phyloP scores from a whole-genome alignment of 192 early-diverging fungal species.

The Coemansia biformis region DNA sequence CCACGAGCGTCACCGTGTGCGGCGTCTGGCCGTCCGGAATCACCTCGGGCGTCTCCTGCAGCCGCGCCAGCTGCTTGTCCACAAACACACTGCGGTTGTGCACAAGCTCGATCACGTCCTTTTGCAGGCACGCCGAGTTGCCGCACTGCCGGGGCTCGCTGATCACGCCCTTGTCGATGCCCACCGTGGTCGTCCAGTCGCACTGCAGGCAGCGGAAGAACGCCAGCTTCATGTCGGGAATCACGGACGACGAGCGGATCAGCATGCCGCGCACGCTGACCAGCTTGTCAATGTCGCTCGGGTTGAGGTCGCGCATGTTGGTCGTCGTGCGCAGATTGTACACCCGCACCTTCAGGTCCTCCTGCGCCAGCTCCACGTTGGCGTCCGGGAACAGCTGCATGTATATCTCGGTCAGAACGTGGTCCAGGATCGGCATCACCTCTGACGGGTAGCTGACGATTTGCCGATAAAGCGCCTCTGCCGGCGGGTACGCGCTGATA shows the following conservation, averaged over 20 bases:
- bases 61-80: constrained; percentile 86
- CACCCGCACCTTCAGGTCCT: constrained; percentile 69
- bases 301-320: constrained; percentile 93
- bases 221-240: constrained; percentile 90
- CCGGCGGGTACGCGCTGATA: constrained; percentile 60
- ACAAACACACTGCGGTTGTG: constrained; percentile 93
- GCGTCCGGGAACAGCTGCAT: constrained; percentile 61
- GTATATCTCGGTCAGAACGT: constrained; percentile 71
- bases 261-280: constrained; percentile 92
- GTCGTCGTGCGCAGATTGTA: constrained; percentile 72
- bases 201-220: constrained; percentile 93
- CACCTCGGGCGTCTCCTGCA: constrained; percentile 92
- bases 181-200: constrained; percentile 72
- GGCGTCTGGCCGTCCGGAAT: constrained; percentile 98
- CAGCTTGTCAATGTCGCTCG: constrained; percentile 95
- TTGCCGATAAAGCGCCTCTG: constrained; percentile 68
- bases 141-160: constrained; percentile 79
- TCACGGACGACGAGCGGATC: constrained; percentile 84
- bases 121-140: constrained; percentile 67
- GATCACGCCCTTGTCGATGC: constrained; percentile 83
- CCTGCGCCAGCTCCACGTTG: constrained; percentile 53
- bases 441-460: constrained; percentile 92
- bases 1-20: constrained; percentile 85
- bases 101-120: constrained; percentile 80
- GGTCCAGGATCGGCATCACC: constrained; percentile 92